Percentiles rank a stretch among this genome's conserved stretches.
These are phyloP conservation scores for Ceriops zippeliana DNA, from an alignment of 345 rosid genomes.

Conservation along the genomic window DNA sequence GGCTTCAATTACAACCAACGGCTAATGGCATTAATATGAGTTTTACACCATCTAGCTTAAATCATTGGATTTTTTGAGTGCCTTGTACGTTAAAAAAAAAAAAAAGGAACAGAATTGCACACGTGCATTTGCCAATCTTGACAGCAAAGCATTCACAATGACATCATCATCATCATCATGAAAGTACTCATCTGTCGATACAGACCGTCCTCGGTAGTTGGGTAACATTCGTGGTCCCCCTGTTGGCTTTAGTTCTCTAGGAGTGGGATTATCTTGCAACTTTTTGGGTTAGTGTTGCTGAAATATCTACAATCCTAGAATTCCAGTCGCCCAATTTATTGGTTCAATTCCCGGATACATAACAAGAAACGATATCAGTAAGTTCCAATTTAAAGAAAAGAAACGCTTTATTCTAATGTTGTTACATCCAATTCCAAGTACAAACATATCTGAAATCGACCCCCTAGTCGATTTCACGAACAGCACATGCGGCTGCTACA, in stretches of 20 bases:
- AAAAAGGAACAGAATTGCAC: not conserved
- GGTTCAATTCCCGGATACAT: too few relatives aligned
- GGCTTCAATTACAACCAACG: not conserved
- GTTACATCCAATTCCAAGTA: conserved; percentile 16
- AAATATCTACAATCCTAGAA: too few relatives aligned
- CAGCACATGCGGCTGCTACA: conserved; percentile 9
- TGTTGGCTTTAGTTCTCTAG: too few relatives aligned
- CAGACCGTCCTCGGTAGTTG: too few relatives aligned
- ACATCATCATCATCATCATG: not conserved
- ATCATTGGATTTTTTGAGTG: not conserved
- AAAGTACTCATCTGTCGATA: too few relatives aligned
- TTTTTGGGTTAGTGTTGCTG: too few relatives aligned
- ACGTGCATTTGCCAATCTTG: conserved; percentile 1
- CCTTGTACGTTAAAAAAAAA: not conserved
- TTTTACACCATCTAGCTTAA: not conserved
- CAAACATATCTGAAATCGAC: conserved; percentile 18
- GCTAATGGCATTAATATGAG: not conserved
- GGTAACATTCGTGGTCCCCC: too few relatives aligned
- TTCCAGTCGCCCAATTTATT: too few relatives aligned
- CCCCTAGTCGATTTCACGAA: conserved; percentile 15
- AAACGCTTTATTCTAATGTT: conserved; percentile 10
- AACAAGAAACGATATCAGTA: not conserved
- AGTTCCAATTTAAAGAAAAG: not conserved
- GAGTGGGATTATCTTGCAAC: too few relatives aligned
- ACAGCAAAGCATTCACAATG: not conserved